Percentiles rank a stretch among this genome's conserved stretches.
phyloP scores from a whole-genome alignment of 2,329 filamentous ascomycete genomes.

The Penicillium italicum region DNA sequence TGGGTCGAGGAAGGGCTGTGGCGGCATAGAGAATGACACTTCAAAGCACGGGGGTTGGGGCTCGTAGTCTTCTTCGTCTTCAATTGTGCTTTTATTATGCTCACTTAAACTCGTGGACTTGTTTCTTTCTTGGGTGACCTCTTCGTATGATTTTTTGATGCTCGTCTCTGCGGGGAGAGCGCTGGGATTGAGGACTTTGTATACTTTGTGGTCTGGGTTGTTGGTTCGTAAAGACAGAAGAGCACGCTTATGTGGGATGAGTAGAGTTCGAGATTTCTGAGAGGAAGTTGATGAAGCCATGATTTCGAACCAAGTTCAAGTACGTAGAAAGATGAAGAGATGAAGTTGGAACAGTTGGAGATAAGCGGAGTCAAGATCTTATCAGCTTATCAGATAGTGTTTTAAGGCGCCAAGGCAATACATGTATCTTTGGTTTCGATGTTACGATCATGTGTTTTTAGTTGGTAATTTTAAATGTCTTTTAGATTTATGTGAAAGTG shows the following conservation, averaged over 20 bases:
- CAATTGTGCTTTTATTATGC: not conserved
- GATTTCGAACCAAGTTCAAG: not conserved
- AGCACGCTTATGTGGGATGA: conserved; percentile 30
- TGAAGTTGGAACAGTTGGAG: not conserved
- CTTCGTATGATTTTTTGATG: conserved; percentile 12
- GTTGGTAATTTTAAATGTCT: too few species aligned
- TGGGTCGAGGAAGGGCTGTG: conserved; percentile 42
- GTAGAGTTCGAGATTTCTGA: conserved; percentile 16
- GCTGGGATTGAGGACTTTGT: conserved; percentile 24
- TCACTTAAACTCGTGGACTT: not conserved
- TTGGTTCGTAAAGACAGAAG: conserved; percentile 16
- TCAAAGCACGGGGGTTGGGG: conserved; percentile 21
- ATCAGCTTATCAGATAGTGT: not conserved
- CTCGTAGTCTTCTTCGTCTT: not conserved
- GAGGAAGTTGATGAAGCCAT: conserved; percentile 8
- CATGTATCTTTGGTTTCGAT: too few species aligned
- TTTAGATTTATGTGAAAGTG: too few species aligned
- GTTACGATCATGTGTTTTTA: too few species aligned
- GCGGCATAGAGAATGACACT: conserved; percentile 31
- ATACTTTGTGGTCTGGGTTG: not conserved
- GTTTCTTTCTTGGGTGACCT: not conserved
- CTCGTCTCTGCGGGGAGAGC: conserved; percentile 18
- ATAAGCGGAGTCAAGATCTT: not conserved
- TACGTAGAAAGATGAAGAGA: not conserved
- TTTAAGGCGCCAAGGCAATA: not conserved